phyloP scores from a whole-genome alignment of 2,329 filamentous ascomycete genomes.

The Herpotrichia juniperi region DNA sequence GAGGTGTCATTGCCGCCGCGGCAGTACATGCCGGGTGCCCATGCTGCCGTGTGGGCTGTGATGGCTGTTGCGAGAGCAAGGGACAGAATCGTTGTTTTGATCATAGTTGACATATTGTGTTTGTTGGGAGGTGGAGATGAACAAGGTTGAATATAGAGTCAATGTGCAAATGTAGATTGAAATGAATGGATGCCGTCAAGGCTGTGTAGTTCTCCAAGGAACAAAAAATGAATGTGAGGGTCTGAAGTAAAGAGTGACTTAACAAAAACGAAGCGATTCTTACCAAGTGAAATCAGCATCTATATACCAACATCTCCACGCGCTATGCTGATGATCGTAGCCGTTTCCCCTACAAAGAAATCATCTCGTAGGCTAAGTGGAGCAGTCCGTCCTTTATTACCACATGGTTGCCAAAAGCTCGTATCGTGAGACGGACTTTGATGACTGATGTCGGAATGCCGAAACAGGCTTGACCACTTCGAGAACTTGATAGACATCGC shows the following conservation, averaged over 20 bases:
- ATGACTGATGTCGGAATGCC: not conserved
- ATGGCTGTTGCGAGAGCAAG: conserved; percentile 17
- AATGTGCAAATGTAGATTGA: not conserved
- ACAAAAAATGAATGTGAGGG: conserved; percentile 1
- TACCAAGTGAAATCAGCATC: not conserved
- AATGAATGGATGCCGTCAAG: conserved; percentile 23
- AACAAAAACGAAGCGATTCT: not conserved
- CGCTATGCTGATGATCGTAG: not conserved
- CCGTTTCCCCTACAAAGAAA: not conserved
- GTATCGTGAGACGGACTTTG: conserved; percentile 1
- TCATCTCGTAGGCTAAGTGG: not conserved
- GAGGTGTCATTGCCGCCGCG: conserved; percentile 34
- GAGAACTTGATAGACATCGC: too few species aligned
- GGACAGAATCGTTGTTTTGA: conserved; percentile 13
- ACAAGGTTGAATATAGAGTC: not conserved
- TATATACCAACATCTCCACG: not conserved
- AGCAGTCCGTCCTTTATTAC: not conserved
- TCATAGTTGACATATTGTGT: conserved; percentile 12
- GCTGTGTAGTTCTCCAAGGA: conserved; percentile 6
- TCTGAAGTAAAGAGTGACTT: not conserved
- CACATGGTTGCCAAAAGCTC: not conserved
- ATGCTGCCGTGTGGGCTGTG: conserved; percentile 47
- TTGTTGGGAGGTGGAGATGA: too few species aligned
- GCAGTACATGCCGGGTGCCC: conserved; percentile 51
- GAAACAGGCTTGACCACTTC: not conserved